These are phyloP conservation scores for Bassia scoparia DNA, from an alignment of 148 eudicot species.

Conservation along the genomic window DNA sequence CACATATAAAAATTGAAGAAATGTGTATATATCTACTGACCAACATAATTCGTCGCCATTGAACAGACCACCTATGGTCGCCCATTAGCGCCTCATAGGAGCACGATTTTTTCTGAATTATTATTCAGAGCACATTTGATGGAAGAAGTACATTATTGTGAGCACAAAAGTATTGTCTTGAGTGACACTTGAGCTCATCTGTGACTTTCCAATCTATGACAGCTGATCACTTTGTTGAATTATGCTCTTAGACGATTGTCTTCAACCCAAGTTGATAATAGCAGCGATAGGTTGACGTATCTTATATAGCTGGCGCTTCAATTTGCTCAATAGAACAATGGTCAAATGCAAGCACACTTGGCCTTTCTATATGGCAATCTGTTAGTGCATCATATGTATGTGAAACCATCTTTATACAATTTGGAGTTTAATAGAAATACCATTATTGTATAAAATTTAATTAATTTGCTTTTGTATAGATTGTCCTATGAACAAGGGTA, in stretches of 20 bases:
- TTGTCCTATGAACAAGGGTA: too few species aligned
- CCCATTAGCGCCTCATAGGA: constrained; percentile 11
- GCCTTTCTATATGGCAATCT: too few species aligned
- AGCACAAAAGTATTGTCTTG: constrained; percentile 21
- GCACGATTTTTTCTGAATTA: constrained; percentile 16
- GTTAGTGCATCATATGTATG: not conserved
- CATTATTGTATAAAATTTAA: too few species aligned
- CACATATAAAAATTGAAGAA: not conserved
- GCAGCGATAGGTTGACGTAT: not conserved
- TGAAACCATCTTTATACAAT: not conserved
- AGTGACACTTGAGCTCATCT: constrained; percentile 18
- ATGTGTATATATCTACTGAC: not conserved
- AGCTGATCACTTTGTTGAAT: constrained; percentile 12
- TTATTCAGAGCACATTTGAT: constrained; percentile 13
- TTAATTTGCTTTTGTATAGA: too few species aligned
- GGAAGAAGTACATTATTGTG: constrained; percentile 12
- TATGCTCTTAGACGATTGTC: not conserved
- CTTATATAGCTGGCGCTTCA: not conserved
- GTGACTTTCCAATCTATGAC: constrained; percentile 22
- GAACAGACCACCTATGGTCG: constrained; percentile 11
- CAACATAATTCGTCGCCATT: constrained; percentile 7
- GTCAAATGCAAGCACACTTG: too few species aligned
- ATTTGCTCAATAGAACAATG: too few species aligned
- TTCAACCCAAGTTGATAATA: not conserved
- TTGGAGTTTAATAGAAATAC: too few species aligned